Percentiles rank a stretch among this genome's conserved stretches.
Conservation (phyloP, 257 asterid genomes). For the Lithospermum erythrorhizon region DNA sequence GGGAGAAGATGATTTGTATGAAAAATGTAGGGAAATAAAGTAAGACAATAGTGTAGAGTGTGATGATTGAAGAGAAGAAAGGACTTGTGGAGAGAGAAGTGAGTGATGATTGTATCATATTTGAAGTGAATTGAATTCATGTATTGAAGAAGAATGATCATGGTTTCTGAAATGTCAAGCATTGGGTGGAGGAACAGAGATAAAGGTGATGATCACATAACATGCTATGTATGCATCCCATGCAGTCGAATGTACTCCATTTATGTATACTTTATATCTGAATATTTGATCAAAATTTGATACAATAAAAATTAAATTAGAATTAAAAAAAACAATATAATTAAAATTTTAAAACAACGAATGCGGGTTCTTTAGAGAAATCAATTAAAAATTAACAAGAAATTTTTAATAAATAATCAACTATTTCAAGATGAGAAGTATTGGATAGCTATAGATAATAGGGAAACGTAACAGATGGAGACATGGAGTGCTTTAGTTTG, state of each 20-base stretch:
- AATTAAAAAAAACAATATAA: no score
- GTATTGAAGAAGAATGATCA: slow-evolving; percentile 4
- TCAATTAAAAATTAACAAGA: no score
- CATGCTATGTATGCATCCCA: slow-evolving; percentile 18
- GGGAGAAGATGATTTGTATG: slow-evolving; percentile 34
- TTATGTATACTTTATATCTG: no score
- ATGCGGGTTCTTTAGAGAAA: no score
- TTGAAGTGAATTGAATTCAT: not conserved
- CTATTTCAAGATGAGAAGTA: no score
- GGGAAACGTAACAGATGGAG: not conserved
- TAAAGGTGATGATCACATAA: not conserved
- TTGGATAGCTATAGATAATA: not conserved
- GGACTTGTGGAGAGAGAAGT: slow-evolving; percentile 25
- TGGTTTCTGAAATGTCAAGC: slow-evolving; percentile 5
- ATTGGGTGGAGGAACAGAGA: not conserved
- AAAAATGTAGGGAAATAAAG: slow-evolving; percentile 44
- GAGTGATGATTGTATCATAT: slow-evolving; percentile 9
- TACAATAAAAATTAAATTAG: no score
- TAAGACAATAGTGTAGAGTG: slow-evolving; percentile 43
- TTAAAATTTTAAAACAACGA: no score
- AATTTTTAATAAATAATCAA: no score
- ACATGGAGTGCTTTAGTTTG: not conserved
- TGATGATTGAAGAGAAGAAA: slow-evolving; percentile 40
- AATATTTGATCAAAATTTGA: no score
- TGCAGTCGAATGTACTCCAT: slow-evolving; percentile 8